Evolutionary conservation across 352 stramenopile species (phyloP), one percentile per base, ranked within the genome.

Genomic region (Phytophthora colocasiae): DNA sequence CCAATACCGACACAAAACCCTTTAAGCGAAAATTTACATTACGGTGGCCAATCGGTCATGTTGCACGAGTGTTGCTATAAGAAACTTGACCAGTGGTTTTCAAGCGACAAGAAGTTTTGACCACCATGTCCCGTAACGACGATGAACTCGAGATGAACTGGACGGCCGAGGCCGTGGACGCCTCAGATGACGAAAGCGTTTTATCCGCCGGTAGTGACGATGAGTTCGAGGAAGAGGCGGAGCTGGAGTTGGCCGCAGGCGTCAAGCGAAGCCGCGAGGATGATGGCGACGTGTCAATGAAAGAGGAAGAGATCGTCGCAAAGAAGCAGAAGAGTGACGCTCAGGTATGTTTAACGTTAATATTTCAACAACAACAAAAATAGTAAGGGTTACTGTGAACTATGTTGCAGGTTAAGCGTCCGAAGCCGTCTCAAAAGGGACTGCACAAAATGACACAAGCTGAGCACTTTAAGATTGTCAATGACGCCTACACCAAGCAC

Each of bases 381-480:
- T 63, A 40, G 57, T 44, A 7, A 27, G 6, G 22, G 15, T 6
- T 45, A 6, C 4, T 63, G 22, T 39, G 12, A 39, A 14, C 26
- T n/a, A 56, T 61, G 11, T 45, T 9, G 31, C 29, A 66, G 50
- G 48, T 32, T 1, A 75, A 72, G 60, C 60, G 69, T 26, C 54
- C 71, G 22, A 51, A 66, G 17, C 74, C 80, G 15, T 78, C 81
- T 22, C 73, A 45, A 70, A 95, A 93, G 54, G 87, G 83, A 0
- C 59, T 93, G 56, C 83, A 95, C 58, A 92, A 89, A 71, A 90
- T 95, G 83, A 92, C 72, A 12, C 59, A 71, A 11, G 69, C 58
- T 2, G 87, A 95, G 58, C 85, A 91, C 71, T 95, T 93, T 56
- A 87, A 91, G 58, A 83, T 96, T 60, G 77, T 95, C 8, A 93